Evolutionary conservation across 2,329 filamentous ascomycete genomes (phyloP), one percentile per base, ranked within the genome.

Genomic region (Venturia aucupariae): DNA sequence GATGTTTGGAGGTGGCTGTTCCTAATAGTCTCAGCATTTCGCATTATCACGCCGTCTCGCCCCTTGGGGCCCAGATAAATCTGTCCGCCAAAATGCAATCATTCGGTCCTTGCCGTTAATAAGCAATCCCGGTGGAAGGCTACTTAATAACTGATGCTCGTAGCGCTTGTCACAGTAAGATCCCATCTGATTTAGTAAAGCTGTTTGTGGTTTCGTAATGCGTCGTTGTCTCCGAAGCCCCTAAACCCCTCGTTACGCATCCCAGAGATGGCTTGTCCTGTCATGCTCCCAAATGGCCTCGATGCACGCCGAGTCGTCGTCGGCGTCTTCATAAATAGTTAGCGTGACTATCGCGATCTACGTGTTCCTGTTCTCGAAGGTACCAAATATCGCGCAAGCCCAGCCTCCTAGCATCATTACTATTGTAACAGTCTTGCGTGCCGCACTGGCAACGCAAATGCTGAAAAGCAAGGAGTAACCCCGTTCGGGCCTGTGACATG

Each of bases 291-390:
- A 19, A 5, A 35, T n/a, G 27, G 30, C 4, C 35, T 35, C 6
- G 51, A 57, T 13, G 51, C 51, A 57, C 51, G 51, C 51, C 51
- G 51, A 57, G 51, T 57, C 51, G 51, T 57, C 15, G 15, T 57
- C 51, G 27, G 30, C 51, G 30, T n/a, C 27, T 8, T 57, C 51
- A 17, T 22, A 57, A 27, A 35, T 32, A 27, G 27, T 35, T 35
- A 35, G 51, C 30, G 51, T 22, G 51, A 27, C 32, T n/a, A 57
- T 57, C 27, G 51, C 10, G 15, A 57, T 57, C 27, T 32, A 4
- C 35, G 30, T 57, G 35, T 57, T 57, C n/a, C n/a, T 35, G 51
- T 35, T 57, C 24, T 7, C 51, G 30, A 35, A 8, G 35, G 27
- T 35, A 35, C 30, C 35, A 57, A 38, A 24, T 51, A 27, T 51